Base-by-base conservation (phyloP, 2,329 filamentous ascomycete genomes). In the Neofusicoccum laricinum region DNA sequence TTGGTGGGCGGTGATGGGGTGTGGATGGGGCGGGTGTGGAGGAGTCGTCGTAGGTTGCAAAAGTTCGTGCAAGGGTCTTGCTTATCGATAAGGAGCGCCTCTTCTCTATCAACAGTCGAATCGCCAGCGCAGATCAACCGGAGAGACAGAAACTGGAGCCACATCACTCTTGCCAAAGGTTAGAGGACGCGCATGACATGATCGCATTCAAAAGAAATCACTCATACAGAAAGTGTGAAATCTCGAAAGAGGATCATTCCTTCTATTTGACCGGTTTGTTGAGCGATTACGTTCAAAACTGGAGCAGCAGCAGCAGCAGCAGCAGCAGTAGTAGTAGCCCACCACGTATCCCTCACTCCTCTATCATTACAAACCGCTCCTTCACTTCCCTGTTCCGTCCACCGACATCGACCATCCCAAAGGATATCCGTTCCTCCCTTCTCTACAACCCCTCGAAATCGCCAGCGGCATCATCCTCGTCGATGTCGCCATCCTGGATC, bases 401-500 rank as follows among this genome's bases (percentile, higher is more conserved):
- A 41, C 53, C n/a, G 14, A 30, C n/a, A 32, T 11, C 25, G 25
- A 30, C 25, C 4, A 30, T 30, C 25, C 25, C 25, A 6, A 30
- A 30, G 25, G 25, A 30, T 30, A 6, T 30, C 6, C 1, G 1
- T n/a, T n/a, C 8, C 3, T 38, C 17, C 19, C 43, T 12, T 38
- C 14, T 64, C 86, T 90, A 98, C 84, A 98, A 92, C 72, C 92
- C 94, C 73, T 98, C 95, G 78, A 97, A 98, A 74, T 97, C 94
- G 65, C 93, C 94, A 62, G 92, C 93, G 53, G 96, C 89, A 81
- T 98, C 95, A 73, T 97, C 95, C 72, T 97, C 95, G 72, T 98
- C 95, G 78, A 97, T 85, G 74, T 99, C 95, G 19, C 94, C 95
- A 70, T 98, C 95, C 79, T 97, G 92, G 75, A 99, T 98, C 83